Conservation (phyloP, 139 green algal species). For the Trebouxia sp. region DNA sequence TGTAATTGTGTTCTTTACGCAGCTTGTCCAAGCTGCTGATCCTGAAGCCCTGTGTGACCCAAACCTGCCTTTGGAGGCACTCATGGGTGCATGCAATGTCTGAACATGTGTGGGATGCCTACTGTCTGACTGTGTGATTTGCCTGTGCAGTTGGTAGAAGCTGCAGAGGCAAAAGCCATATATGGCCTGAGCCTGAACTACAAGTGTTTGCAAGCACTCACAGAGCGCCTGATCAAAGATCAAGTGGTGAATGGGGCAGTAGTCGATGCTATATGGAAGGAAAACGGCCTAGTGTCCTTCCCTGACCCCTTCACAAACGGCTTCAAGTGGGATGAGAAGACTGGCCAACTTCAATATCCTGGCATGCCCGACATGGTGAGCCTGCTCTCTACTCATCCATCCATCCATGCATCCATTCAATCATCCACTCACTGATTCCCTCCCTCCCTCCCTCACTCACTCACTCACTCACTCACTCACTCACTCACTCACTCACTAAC, state of each 20-base stretch:
- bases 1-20: neutral
- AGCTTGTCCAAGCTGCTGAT: neutral
- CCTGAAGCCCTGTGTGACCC: neutral
- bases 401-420: no score
- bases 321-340: constrained; percentile 48
- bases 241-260: constrained; percentile 59
- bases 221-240: constrained; percentile 42
- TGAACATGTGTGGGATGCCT: neutral
- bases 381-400: no score
- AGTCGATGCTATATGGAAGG: constrained; percentile 48
- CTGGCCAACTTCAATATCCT: constrained; percentile 45
- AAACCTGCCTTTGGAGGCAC: neutral
- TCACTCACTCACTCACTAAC: no score
- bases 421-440: no score
- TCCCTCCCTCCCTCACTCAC: no score
- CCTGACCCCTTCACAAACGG: constrained; percentile 41
- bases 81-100: neutral
- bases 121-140: neutral
- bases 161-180: constrained; percentile 87
- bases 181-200: constrained; percentile 88
- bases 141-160: constrained; percentile 75
- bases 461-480: no score
- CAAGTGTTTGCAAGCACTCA: constrained; percentile 49
- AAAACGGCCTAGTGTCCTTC: neutral
- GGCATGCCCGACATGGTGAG: constrained; percentile 14